Evolutionary conservation across 192 early-diverging fungal genomes (phyloP), one percentile per base, ranked within the genome.

Genomic region (Entomortierella parvispora): DNA sequence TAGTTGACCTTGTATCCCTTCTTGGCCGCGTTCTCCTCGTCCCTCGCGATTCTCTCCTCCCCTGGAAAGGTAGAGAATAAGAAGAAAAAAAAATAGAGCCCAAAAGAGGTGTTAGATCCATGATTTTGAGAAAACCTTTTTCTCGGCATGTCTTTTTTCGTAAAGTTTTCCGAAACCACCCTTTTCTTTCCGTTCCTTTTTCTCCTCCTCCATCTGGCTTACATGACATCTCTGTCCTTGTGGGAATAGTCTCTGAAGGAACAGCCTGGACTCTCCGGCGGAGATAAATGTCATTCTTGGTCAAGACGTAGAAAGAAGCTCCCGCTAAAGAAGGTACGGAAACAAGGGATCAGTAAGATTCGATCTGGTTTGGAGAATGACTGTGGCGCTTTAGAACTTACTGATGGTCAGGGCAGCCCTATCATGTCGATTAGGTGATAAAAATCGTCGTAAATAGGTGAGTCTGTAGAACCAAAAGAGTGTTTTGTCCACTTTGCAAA

Each of bases 1-100:
- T 77, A 77, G 48, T 77, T 63, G 23, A 77, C 65, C 6, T 58
- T 77, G 60, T 77, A 77, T 2, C 72, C 72, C 55, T 77, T 77
- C 60, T 63, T 68, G 52, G 72, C 65, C n/a, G 72, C 72, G 49
- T 77, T 77, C 18, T 66, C 72, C 32, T 77, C 72, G 32, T 77
- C 72, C 28, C 14, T 37, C 9, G 65, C 65, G 31, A 77, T 68
- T 42, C 65, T 56, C n/a, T 77, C 72, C 18, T 77, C 72, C 72
- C 72, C 72, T 76, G 50, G 2, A 58, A 22, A 2, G 14, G 55
- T 31, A 29, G n/a, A 54, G 52, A 4, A 48, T 15, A 45, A 10
- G 25, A 8, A 12, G 46, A 25, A 62, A 31, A 32, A 18, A 15
- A 6, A 34, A 58, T 8, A 55, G 43, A 51, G 2, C 31, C 57